Evolutionary conservation across 2,329 filamentous ascomycete genomes (phyloP).

Genomic region (Scytalidium lignicola): DNA sequence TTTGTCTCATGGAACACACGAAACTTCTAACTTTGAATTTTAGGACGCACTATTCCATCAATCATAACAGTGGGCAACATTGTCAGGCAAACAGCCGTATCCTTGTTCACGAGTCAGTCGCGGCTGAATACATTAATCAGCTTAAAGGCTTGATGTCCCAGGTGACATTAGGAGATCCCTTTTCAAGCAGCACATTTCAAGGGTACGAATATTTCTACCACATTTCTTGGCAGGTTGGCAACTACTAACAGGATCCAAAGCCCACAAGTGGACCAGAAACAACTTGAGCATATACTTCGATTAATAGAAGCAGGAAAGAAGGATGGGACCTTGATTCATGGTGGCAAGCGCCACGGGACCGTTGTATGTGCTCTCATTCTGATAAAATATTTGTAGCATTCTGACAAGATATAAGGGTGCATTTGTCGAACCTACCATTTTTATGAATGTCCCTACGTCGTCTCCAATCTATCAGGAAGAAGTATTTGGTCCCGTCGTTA

Average conservation of each 20-base stretch:
- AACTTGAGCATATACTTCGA: constrained; percentile 4
- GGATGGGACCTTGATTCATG: background rate
- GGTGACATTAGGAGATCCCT: background rate
- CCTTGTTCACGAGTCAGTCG: constrained; percentile 57
- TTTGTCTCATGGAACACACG: background rate
- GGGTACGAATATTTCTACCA: background rate
- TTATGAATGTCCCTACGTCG: constrained; percentile 3
- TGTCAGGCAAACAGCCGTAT: constrained; percentile 58
- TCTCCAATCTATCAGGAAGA: constrained; percentile 36
- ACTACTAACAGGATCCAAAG: background rate
- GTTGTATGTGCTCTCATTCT: background rate
- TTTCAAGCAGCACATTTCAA: background rate
- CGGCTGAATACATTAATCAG: constrained; percentile 50
- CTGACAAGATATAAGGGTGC: background rate
- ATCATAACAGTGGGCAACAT: constrained; percentile 2
- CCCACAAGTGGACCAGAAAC: constrained; percentile 4
- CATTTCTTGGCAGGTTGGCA: background rate
- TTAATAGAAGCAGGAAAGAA: constrained; percentile 3
- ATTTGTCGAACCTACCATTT: constrained; percentile 4
- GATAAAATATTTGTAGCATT: background rate
- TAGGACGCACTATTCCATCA: background rate
- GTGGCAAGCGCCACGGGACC: background rate
- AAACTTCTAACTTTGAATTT: background rate
- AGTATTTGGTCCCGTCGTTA: constrained; percentile 56
- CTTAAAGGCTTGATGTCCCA: background rate